phyloP scores from a whole-genome alignment of 176 grass and related monocot species.

The Musa troglodytarum region DNA sequence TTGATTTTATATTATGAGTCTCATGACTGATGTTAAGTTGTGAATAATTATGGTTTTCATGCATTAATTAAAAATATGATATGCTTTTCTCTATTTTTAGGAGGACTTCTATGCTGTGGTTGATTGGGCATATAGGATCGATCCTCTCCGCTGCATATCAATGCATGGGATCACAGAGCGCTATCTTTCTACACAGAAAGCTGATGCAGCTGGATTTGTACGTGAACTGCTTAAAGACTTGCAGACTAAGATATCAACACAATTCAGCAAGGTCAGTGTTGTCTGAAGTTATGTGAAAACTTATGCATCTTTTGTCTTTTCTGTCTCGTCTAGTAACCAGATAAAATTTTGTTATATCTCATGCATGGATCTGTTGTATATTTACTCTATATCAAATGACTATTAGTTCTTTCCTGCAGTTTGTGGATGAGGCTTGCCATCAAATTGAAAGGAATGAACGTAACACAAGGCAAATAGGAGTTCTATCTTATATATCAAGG shows the following conservation, averaged over 20 bases:
- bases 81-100: conserved; percentile 30
- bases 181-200: conserved; percentile 98
- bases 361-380: neutral
- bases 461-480: conserved; percentile 64
- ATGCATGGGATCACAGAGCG: conserved; percentile 97
- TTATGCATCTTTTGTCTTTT: conserved; percentile 13
- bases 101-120: conserved; percentile 94
- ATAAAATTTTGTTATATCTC: neutral
- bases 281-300: conserved; percentile 1
- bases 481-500: conserved; percentile 84
- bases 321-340: too few relatives aligned
- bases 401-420: conserved; percentile 36
- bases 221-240: conserved; percentile 87
- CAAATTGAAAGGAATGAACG: conserved; percentile 92
- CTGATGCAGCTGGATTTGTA: conserved; percentile 94
- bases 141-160: conserved; percentile 91
- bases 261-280: conserved; percentile 79
- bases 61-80: conserved; percentile 11
- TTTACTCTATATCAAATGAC: neutral
- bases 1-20: neutral
- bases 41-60: conserved; percentile 4
- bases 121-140: conserved; percentile 94
- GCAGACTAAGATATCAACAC: conserved; percentile 77
- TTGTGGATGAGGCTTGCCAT: conserved; percentile 93
- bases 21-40: neutral